Evolutionary conservation across 148 eudicot genomes (phyloP).

Genomic region (Spergularia marina): DNA sequence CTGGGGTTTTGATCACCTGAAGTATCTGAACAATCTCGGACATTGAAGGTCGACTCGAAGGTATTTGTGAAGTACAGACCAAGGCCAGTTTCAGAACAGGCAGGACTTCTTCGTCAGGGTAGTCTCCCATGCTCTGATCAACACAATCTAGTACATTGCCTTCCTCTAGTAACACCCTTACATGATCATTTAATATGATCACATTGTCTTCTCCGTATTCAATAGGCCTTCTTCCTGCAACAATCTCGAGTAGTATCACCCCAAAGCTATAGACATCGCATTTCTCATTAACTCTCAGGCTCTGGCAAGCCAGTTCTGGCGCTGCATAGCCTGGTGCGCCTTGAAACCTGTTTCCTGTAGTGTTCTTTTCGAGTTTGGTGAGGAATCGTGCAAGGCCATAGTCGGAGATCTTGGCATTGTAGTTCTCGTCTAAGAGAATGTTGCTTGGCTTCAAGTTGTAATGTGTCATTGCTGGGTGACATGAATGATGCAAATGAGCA

Average conservation of each 20-base stretch:
- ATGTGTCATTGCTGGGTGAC: slow-evolving; percentile 78
- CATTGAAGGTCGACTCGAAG: slow-evolving; percentile 98
- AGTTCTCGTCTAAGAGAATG: slow-evolving; percentile 66
- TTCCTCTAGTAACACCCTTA: slow-evolving; percentile 65
- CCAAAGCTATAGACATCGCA: slow-evolving; percentile 95
- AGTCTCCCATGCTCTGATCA: slow-evolving; percentile 63
- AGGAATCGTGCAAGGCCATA: slow-evolving; percentile 70
- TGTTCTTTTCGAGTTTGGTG: slow-evolving; percentile 53
- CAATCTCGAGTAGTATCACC: slow-evolving; percentile 67
- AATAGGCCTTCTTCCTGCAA: slow-evolving; percentile 75
- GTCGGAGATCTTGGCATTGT: slow-evolving; percentile 75
- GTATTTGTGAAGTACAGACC: slow-evolving; percentile 92
- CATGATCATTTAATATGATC: slow-evolving; percentile 65
- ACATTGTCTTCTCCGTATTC: slow-evolving; percentile 92
- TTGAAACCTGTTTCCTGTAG: slow-evolving; percentile 55
- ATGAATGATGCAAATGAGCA: slow-evolving; percentile 81
- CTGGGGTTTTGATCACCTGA: slow-evolving; percentile 86
- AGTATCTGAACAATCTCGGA: slow-evolving; percentile 88
- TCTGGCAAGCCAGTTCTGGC: slow-evolving; percentile 88
- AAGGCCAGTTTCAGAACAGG: slow-evolving; percentile 83
- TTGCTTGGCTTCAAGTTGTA: slow-evolving; percentile 91
- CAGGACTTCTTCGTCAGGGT: slow-evolving; percentile 82
- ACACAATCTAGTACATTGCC: slow-evolving; percentile 79
- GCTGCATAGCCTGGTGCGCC: slow-evolving; percentile 88
- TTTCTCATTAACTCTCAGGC: slow-evolving; percentile 80